These are phyloP conservation scores for Termitomyces sp. DNA, from an alignment of 768 basidiomycete species.

Conservation along the genomic window DNA sequence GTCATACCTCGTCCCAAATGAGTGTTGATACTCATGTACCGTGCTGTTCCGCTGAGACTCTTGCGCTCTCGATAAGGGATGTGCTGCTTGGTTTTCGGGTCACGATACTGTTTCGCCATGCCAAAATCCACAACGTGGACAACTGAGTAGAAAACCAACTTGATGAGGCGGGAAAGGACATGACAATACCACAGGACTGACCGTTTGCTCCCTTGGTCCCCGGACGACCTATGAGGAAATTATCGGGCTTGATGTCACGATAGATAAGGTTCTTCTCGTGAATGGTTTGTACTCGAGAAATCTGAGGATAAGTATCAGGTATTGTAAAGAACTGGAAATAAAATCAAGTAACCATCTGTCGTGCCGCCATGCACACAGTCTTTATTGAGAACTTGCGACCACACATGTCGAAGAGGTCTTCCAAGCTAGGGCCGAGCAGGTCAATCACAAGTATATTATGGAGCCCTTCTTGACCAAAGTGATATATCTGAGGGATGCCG, in stretches of 20 bases:
- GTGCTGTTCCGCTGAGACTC: slow-evolving; percentile 92
- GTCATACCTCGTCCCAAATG: slow-evolving; percentile 88
- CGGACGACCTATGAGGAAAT: slow-evolving; percentile 94
- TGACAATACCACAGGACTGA: slow-evolving; percentile 25
- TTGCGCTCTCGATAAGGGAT: slow-evolving; percentile 99
- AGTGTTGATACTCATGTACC: slow-evolving; percentile 99
- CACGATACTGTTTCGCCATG: slow-evolving; percentile 99
- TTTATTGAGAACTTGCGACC: slow-evolving; percentile 96
- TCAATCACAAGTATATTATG: slow-evolving; percentile 99
- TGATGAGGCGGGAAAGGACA: background rate
- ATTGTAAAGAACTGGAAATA: slow-evolving; percentile 4
- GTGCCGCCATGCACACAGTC: slow-evolving; percentile 98
- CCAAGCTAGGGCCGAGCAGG: slow-evolving; percentile 91
- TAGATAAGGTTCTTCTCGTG: slow-evolving; percentile 99
- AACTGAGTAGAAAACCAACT: slow-evolving; percentile 32
- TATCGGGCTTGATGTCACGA: slow-evolving; percentile 99
- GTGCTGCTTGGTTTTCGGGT: slow-evolving; percentile 98
- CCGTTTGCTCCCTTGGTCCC: slow-evolving; percentile 86
- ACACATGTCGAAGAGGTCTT: slow-evolving; percentile 99
- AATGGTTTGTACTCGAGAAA: slow-evolving; percentile 93
- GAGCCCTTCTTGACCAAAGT: slow-evolving; percentile 97
- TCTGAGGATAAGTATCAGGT: slow-evolving; percentile 35
- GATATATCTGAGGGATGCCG: slow-evolving; percentile 98
- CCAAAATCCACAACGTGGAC: slow-evolving; percentile 98
- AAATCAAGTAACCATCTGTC: slow-evolving; percentile 73